Evolutionary conservation across 129 eudicot species (phyloP).

Genomic region (Ambrosia trifida): DNA sequence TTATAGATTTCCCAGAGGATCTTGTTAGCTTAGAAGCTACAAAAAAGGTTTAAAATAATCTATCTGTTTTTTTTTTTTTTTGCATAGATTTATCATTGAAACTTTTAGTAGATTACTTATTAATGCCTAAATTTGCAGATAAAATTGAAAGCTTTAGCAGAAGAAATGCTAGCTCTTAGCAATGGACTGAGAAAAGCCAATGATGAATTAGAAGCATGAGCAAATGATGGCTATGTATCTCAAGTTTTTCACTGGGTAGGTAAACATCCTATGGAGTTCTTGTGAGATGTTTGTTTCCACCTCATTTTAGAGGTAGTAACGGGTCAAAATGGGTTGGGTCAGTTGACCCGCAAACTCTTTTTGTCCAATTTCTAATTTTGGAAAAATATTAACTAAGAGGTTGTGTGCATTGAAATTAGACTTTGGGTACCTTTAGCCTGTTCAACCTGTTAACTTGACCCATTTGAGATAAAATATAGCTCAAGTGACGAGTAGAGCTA

Average conservation of each 20-base stretch:
- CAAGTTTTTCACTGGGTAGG: conserved; percentile 64
- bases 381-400: neutral
- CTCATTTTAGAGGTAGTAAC: neutral
- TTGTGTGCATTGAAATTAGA: neutral
- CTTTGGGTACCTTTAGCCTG: neutral
- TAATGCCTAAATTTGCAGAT: conserved; percentile 51
- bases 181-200: conserved; percentile 74
- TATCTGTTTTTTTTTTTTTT: neutral
- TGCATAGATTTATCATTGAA: neutral
- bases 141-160: conserved; percentile 75
- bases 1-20: conserved; percentile 71
- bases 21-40: conserved; percentile 83
- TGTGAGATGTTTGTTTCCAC: neutral
- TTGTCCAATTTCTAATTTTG: no score
- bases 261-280: conserved; percentile 18
- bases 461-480: no score
- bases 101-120: neutral
- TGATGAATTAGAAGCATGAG: conserved; percentile 71
- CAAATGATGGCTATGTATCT: conserved; percentile 83
- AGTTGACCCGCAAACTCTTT: no score
- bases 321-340: neutral
- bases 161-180: conserved; percentile 85
- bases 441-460: no score
- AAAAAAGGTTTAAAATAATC: conserved; percentile 52
- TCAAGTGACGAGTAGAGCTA: neutral